Evolutionary conservation across 1,284 basidiomycete genomes (phyloP).

Genomic region (Melampsora allii-populina): DNA sequence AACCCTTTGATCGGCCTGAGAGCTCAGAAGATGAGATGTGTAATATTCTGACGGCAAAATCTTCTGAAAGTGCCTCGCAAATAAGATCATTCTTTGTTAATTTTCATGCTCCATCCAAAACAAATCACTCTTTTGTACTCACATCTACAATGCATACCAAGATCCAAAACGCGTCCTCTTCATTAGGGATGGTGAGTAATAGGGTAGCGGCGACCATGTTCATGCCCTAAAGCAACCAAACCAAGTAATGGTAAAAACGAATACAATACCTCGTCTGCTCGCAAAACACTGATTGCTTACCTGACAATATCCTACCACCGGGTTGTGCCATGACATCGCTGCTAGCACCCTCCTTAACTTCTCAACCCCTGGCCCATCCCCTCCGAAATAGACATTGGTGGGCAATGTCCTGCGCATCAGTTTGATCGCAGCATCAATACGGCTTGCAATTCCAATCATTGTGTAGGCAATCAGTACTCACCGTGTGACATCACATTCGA

Average conservation of each 20-base stretch:
- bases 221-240: slow-evolving; percentile 19
- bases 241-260: not conserved
- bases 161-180: slow-evolving; percentile 97
- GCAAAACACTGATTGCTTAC: slow-evolving; percentile 10
- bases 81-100: not conserved
- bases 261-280: not conserved
- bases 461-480: not conserved
- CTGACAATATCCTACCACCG: slow-evolving; percentile 54
- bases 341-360: slow-evolving; percentile 84
- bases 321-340: slow-evolving; percentile 75
- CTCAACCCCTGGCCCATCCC: slow-evolving; percentile 85
- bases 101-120: not conserved
- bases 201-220: slow-evolving; percentile 75
- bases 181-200: slow-evolving; percentile 75
- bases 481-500: slow-evolving; percentile 79
- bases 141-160: slow-evolving; percentile 83
- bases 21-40: slow-evolving; percentile 60
- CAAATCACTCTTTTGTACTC: slow-evolving; percentile 54
- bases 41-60: slow-evolving; percentile 55
- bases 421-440: too few relatives aligned
- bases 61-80: slow-evolving; percentile 46
- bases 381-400: slow-evolving; percentile 92
- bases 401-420: slow-evolving; percentile 71
- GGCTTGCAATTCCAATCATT: not conserved
- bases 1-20: slow-evolving; percentile 88